A percentile compares a stretch with the other conserved stretches of the same genome.
phyloP scores from a whole-genome alignment of 2,329 filamentous ascomycete species.

The Dactylellina parvicollis region DNA sequence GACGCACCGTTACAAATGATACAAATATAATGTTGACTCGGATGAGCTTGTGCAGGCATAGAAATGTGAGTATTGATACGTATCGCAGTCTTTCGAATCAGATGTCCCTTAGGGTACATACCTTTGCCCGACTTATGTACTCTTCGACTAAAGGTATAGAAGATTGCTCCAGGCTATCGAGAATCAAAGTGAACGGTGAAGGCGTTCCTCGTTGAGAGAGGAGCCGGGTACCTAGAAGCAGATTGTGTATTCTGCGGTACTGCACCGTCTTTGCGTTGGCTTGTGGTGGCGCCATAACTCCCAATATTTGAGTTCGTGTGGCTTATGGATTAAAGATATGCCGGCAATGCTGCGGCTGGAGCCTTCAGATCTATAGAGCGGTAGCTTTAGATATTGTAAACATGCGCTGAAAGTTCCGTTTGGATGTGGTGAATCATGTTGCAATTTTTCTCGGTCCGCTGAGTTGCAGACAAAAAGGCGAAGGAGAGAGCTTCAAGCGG shows the following conservation, averaged over 20 bases:
- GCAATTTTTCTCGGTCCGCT: conserved; percentile 29
- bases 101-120: conserved; percentile 59
- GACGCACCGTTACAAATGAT: conserved; percentile 77
- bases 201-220: conserved; percentile 80
- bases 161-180: conserved; percentile 86
- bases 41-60: conserved; percentile 63
- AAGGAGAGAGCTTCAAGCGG: background rate
- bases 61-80: background rate
- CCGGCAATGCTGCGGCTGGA: too few species aligned
- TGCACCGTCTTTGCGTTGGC: conserved; percentile 54
- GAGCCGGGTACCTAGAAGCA: conserved; percentile 83
- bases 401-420: background rate
- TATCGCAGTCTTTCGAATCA: background rate
- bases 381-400: too few species aligned
- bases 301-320: background rate
- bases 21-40: conserved; percentile 74
- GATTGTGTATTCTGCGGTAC: conserved; percentile 83
- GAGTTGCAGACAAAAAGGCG: conserved; percentile 17
- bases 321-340: too few species aligned
- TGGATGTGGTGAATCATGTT: conserved; percentile 32
- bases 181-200: conserved; percentile 84
- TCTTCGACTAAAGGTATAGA: conserved; percentile 76
- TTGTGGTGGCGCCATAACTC: conserved; percentile 47
- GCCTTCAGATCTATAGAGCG: too few species aligned
- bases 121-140: conserved; percentile 79